These are phyloP conservation scores for Boletus fagicola DNA, from an alignment of 768 basidiomycete species.

Conservation along the genomic window DNA sequence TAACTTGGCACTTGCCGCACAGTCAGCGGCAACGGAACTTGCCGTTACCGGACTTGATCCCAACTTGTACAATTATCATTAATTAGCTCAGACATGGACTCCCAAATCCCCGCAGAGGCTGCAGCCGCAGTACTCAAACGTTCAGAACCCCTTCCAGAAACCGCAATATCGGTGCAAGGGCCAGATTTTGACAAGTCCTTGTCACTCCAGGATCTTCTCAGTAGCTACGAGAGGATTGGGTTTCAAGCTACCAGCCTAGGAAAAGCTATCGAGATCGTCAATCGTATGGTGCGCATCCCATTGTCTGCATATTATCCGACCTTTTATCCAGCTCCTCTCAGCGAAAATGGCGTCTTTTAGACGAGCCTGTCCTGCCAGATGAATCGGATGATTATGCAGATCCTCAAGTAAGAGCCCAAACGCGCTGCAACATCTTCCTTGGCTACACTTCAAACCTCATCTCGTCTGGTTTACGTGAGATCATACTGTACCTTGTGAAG, in stretches of 20 bases:
- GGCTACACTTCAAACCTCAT: slow-evolving; percentile 99
- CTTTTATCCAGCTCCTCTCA: slow-evolving; percentile 29
- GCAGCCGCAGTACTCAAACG: slow-evolving; percentile 76
- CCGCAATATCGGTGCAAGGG: slow-evolving; percentile 73
- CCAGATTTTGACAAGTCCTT: slow-evolving; percentile 78
- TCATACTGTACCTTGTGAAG: slow-evolving; percentile 90
- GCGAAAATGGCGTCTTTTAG: slow-evolving; percentile 87
- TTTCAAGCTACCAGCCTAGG: slow-evolving; percentile 97
- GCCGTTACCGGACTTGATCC: slow-evolving; percentile 13
- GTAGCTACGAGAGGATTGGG: slow-evolving; percentile 85
- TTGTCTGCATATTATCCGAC: background rate
- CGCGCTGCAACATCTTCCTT: slow-evolving; percentile 85
- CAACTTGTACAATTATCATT: background rate
- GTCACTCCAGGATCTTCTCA: slow-evolving; percentile 67
- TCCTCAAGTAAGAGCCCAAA: slow-evolving; percentile 61
- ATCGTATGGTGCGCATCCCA: slow-evolving; percentile 72
- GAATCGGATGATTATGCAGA: slow-evolving; percentile 66
- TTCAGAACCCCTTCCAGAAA: slow-evolving; percentile 66
- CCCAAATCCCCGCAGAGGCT: slow-evolving; percentile 50
- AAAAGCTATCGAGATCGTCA: slow-evolving; percentile 83
- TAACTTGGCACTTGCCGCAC: background rate
- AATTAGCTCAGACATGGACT: slow-evolving; percentile 10
- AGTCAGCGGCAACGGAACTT: slow-evolving; percentile 24
- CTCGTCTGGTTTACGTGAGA: slow-evolving; percentile 93
- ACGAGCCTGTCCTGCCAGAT: slow-evolving; percentile 70